These are phyloP conservation scores for Fraxinus quadrangulata DNA, from an alignment of 257 asterid genomes.

Conservation along the genomic window DNA sequence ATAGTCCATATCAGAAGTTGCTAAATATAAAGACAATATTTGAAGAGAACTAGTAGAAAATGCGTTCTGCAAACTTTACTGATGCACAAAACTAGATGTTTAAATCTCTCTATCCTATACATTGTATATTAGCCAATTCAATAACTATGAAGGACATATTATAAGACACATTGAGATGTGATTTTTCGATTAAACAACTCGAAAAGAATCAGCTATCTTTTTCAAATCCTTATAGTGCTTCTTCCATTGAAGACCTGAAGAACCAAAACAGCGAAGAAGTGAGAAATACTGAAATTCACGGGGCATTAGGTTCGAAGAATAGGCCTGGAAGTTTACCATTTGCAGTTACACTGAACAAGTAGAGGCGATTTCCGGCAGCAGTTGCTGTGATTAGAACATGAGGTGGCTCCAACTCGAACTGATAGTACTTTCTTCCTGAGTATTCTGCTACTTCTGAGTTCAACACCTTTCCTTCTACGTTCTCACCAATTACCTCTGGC, in stretches of 20 bases:
- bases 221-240: conserved; percentile 83
- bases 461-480: conserved; percentile 85
- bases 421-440: conserved; percentile 80
- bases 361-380: conserved; percentile 95
- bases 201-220: conserved; percentile 76
- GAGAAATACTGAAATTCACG: neutral
- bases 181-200: conserved; percentile 51
- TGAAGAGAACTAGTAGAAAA: conserved; percentile 5
- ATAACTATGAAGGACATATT: neutral
- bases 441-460: conserved; percentile 64
- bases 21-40: neutral
- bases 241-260: conserved; percentile 97
- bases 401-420: conserved; percentile 91
- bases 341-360: conserved; percentile 79
- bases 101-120: conserved; percentile 20
- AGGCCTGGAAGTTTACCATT: conserved; percentile 49
- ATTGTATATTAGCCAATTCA: conserved; percentile 6
- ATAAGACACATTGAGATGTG: neutral
- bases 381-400: conserved; percentile 88
- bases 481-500: conserved; percentile 94
- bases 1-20: neutral
- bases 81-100: conserved; percentile 17
- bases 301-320: conserved; percentile 6
- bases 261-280: conserved; percentile 19
- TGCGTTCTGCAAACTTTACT: neutral